Conservation (phyloP, 768 basidiomycete genomes). For the Boletus fagicola region DNA sequence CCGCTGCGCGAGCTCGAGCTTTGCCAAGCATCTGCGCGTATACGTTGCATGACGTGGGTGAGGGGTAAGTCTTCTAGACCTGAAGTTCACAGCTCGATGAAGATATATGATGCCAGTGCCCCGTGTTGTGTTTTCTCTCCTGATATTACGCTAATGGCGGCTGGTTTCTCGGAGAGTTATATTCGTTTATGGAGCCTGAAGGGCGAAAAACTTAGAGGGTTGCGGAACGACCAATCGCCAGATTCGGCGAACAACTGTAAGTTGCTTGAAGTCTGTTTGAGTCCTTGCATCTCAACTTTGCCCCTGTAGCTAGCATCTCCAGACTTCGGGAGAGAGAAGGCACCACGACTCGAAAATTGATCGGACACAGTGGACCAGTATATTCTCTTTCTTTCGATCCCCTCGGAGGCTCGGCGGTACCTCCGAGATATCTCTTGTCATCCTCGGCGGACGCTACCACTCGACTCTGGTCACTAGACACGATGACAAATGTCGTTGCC, state of each 20-base stretch:
- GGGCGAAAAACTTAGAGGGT: slow-evolving; percentile 79
- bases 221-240: slow-evolving; percentile 71
- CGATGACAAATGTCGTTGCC: slow-evolving; percentile 88
- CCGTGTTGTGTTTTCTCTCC: slow-evolving; percentile 87
- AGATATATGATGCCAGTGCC: slow-evolving; percentile 45
- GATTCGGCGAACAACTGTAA: slow-evolving; percentile 68
- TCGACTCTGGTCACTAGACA: slow-evolving; percentile 94
- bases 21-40: slow-evolving; percentile 94
- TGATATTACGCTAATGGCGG: slow-evolving; percentile 90
- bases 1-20: slow-evolving; percentile 53
- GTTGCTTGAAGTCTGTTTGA: slow-evolving; percentile 26
- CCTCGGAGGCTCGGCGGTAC: slow-evolving; percentile 75
- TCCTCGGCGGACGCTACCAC: slow-evolving; percentile 89
- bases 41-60: slow-evolving; percentile 91
- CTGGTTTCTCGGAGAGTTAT: slow-evolving; percentile 94
- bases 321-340: slow-evolving; percentile 78
- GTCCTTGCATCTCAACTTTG: slow-evolving; percentile 1
- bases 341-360: slow-evolving; percentile 82
- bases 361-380: slow-evolving; percentile 96
- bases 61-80: slow-evolving; percentile 61
- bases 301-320: slow-evolving; percentile 48
- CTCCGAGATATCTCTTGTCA: slow-evolving; percentile 87
- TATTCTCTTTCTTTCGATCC: slow-evolving; percentile 96
- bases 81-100: slow-evolving; percentile 7
- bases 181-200: slow-evolving; percentile 94